Conservation (phyloP, 306 rosid species). For the Quercus aquifolioides region DNA sequence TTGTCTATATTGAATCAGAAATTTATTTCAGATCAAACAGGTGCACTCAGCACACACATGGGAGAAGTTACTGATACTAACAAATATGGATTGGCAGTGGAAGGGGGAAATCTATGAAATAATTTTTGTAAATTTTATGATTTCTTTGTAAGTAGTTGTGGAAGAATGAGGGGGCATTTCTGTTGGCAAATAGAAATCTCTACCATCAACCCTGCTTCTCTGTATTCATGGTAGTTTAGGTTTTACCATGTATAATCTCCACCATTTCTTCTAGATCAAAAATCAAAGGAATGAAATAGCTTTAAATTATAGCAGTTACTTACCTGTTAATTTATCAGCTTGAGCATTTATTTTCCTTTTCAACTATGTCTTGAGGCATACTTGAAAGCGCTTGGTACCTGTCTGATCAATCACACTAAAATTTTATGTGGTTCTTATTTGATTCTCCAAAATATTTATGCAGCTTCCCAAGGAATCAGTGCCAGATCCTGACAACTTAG, state of each 20-base stretch:
- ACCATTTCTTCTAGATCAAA: not conserved
- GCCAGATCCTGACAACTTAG: conserved; percentile 80
- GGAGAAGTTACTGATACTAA: not conserved
- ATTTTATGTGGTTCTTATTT: not conserved
- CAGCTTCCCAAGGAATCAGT: conserved; percentile 72
- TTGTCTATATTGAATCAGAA: conserved; percentile 8
- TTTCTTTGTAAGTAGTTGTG: not conserved
- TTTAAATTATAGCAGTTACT: not conserved
- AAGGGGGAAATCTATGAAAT: not conserved
- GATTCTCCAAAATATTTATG: conserved; percentile 18
- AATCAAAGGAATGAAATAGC: not conserved
- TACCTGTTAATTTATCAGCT: conserved; percentile 6
- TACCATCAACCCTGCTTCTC: not conserved
- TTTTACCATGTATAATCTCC: not conserved
- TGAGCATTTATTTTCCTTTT: not conserved
- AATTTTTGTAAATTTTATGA: not conserved
- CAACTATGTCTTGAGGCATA: conserved; percentile 2
- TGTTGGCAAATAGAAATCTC: not conserved
- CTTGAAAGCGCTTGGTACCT: no score
- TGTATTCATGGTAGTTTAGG: conserved; percentile 12
- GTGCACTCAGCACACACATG: not conserved
- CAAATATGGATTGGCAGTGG: not conserved
- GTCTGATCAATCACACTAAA: no score
- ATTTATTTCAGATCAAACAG: conserved; percentile 1
- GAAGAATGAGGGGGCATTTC: not conserved